phyloP scores from a whole-genome alignment of 805 yeast genomes.

The Ogataea salicorniae region DNA sequence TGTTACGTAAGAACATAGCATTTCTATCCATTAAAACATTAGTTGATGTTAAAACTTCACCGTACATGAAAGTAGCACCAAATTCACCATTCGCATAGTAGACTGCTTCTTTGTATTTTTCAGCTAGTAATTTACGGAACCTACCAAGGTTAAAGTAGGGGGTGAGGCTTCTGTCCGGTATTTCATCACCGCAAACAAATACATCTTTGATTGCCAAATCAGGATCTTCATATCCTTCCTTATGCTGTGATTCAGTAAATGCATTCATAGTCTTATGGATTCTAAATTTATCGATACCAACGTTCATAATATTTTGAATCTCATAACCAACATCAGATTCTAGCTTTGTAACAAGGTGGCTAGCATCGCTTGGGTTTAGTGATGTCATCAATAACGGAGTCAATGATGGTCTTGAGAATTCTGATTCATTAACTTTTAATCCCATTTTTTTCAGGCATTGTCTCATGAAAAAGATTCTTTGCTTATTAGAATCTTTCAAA shows the following conservation, averaged over 20 bases:
- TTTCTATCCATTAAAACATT: slow-evolving; percentile 73
- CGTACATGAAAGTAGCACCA: slow-evolving; percentile 68
- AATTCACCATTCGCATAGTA: slow-evolving; percentile 31
- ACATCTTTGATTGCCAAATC: slow-evolving; percentile 53
- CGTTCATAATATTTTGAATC: slow-evolving; percentile 39
- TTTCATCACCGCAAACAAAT: slow-evolving; percentile 34
- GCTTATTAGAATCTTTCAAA: slow-evolving; percentile 39
- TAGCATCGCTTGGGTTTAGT: slow-evolving; percentile 26
- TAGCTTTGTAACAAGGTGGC: slow-evolving; percentile 29
- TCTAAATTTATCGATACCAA: slow-evolving; percentile 52
- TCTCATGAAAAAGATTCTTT: slow-evolving; percentile 53
- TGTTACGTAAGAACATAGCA: slow-evolving; percentile 44
- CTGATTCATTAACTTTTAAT: slow-evolving; percentile 56
- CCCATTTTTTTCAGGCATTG: slow-evolving; percentile 57
- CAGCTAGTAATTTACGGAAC: slow-evolving; percentile 45
- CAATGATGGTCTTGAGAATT: slow-evolving; percentile 51
- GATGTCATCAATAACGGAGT: slow-evolving; percentile 63
- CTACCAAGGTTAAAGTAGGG: slow-evolving; percentile 65
- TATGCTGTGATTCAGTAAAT: slow-evolving; percentile 22
- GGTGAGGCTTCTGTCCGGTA: slow-evolving; percentile 50
- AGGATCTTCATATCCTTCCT: slow-evolving; percentile 45
- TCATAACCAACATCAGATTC: slow-evolving; percentile 32
- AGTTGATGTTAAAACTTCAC: slow-evolving; percentile 90
- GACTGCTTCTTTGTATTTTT: slow-evolving; percentile 27
- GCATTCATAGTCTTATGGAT: slow-evolving; percentile 37